Evolutionary conservation across 768 basidiomycete genomes (phyloP).

Genomic region (Tulasnella sp.): DNA sequence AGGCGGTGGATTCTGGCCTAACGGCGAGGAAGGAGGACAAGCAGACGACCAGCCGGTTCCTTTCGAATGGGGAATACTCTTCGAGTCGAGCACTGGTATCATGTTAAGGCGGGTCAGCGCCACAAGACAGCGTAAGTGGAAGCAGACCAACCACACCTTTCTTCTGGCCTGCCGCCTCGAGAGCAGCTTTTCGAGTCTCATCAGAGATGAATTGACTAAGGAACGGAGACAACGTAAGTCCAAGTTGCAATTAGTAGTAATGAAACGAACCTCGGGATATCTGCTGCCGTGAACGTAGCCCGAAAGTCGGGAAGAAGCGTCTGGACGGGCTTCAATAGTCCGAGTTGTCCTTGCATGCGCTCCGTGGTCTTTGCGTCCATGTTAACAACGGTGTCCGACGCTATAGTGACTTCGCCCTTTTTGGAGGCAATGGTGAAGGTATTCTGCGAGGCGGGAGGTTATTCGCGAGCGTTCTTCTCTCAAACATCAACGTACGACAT

Average conservation of each 20-base stretch:
- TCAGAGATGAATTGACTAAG: slow-evolving; percentile 32
- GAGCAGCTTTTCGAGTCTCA: slow-evolving; percentile 23
- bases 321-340: slow-evolving; percentile 31
- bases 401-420: not conserved
- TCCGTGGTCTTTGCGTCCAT: slow-evolving; percentile 8
- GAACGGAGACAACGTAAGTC: not conserved
- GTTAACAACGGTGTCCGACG: slow-evolving; percentile 17
- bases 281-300: slow-evolving; percentile 30
- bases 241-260: too few species aligned
- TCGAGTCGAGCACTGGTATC: not conserved
- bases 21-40: slow-evolving; percentile 22
- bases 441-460: slow-evolving; percentile 11
- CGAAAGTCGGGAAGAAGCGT: slow-evolving; percentile 36
- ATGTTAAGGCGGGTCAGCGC: slow-evolving; percentile 22
- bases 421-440: slow-evolving; percentile 26
- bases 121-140: slow-evolving; percentile 21
- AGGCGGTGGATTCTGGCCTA: not conserved
- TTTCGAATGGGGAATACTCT: slow-evolving; percentile 24
- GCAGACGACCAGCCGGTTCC: slow-evolving; percentile 23
- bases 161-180: slow-evolving; percentile 26
- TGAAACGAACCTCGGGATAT: slow-evolving; percentile 16
- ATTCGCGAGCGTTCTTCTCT: not conserved
- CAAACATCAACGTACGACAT: not conserved
- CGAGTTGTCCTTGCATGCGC: slow-evolving; percentile 19
- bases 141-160: too few species aligned